Base-by-base conservation (phyloP, 768 basidiomycete genomes). In the Trametes sanguinea region DNA sequence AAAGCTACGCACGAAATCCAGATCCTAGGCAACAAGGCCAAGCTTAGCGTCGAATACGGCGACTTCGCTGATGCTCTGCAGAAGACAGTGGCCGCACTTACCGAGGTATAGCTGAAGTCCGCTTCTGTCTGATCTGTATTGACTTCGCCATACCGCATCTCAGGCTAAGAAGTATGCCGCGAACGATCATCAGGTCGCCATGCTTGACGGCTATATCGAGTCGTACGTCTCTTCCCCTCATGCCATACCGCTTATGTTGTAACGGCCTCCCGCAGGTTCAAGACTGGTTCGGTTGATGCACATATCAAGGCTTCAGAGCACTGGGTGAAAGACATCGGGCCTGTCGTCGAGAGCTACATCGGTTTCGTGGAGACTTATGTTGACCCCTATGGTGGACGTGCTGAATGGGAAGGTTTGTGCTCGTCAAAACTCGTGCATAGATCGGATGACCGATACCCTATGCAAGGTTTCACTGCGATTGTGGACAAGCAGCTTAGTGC, bases 321-420 rank as follows among this genome's bases (percentile, higher is more conserved):
- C 63, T 95, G 93, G 93, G 93, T 95, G 29, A 87, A 89, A 74
- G 93, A 95, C 70, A 76, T 91, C 22, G 89, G 92, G 0, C 93
- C 93, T 4, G 88, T 90, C 37, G 93, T 95, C 16, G 93, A 95
- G 74, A 89, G 85, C 33, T 94, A 94, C 73, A 86, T 94, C 59
- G 92, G 92, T 27, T 92, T 92, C 72, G 81, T 92, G 43, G 90
- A 92, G 79, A 92, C 88, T 1, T 75, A 75, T 30, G 88, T 94
- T 16, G 94, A 95, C 70, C 94, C 94, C 6, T 94, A 91, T 61
- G 94, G 93, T 39, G 88, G 84, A n/a, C 85, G 94, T 53, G 94
- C 94, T 0, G 94, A 95, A 73, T 95, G 93, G 93, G 92, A 95
- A 83, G 92, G 91, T 85, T 57, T 39, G 67, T 11, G 14, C 10